Evolutionary conservation across 148 eudicot genomes (phyloP).

Genomic region (Chenopodium quinoa): DNA sequence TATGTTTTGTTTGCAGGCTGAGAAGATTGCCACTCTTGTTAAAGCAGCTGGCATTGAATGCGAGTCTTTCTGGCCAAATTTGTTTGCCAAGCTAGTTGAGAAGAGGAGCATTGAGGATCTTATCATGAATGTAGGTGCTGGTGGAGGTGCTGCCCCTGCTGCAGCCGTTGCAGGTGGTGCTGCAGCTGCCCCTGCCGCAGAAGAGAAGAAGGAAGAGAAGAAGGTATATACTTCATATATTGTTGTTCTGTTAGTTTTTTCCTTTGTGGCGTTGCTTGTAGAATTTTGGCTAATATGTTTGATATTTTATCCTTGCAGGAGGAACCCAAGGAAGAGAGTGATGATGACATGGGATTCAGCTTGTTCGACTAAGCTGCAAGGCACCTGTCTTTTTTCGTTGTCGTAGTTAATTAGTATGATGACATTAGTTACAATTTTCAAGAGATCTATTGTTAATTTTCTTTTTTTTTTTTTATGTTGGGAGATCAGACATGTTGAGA

Average conservation of each 20-base stretch:
- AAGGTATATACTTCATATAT: constrained; percentile 27
- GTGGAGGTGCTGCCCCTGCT: constrained; percentile 50
- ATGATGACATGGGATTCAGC: constrained; percentile 51
- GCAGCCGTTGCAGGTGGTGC: constrained; percentile 34
- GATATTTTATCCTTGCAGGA: constrained; percentile 16
- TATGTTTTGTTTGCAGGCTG: constrained; percentile 33
- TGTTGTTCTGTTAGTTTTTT: background rate
- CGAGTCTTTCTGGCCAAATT: constrained; percentile 65
- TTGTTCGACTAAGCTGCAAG: constrained; percentile 38
- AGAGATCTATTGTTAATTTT: constrained; percentile 5
- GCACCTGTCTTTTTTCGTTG: background rate
- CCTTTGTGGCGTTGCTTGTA: background rate
- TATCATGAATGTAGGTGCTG: constrained; percentile 57
- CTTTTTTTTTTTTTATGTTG: background rate
- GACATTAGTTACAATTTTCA: constrained; percentile 12
- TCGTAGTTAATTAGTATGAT: constrained; percentile 17
- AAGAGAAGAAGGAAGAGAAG: constrained; percentile 48
- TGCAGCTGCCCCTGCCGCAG: constrained; percentile 53
- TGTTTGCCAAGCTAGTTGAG: constrained; percentile 64
- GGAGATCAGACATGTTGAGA: constrained; percentile 4
- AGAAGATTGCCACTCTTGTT: constrained; percentile 52
- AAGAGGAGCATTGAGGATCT: constrained; percentile 57
- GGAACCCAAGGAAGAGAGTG: constrained; percentile 43
- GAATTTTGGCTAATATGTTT: background rate
- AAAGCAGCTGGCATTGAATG: constrained; percentile 42